Conservation (phyloP, 495 filamentous ascomycete species). For the Podospora tetraspora region DNA sequence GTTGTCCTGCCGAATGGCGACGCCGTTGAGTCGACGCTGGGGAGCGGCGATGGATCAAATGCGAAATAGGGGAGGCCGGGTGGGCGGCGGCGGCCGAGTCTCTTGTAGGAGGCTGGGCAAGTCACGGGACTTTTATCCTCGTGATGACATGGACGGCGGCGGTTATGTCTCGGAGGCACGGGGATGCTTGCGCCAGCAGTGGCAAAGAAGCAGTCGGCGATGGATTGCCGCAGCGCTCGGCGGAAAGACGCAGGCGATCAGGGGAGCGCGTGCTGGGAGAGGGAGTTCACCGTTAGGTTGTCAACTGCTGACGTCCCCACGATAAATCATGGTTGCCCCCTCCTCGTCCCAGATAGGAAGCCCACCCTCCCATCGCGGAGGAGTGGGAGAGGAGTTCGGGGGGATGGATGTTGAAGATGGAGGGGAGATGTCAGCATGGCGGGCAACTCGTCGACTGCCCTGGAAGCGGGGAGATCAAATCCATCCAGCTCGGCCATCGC, state of each 20-base stretch:
- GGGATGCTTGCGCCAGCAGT: not conserved
- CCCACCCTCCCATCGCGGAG: slow-evolving; percentile 4
- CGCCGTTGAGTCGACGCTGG: not conserved
- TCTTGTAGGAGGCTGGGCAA: not conserved
- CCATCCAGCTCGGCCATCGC: not conserved
- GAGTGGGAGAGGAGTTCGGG: not conserved
- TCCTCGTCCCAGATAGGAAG: slow-evolving; percentile 5
- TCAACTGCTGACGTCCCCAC: slow-evolving; percentile 9
- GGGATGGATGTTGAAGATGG: not conserved
- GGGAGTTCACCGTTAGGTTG: not conserved
- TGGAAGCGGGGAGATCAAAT: not conserved
- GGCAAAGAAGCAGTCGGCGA: not conserved
- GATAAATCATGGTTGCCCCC: slow-evolving; percentile 1
- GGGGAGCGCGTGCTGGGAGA: not conserved
- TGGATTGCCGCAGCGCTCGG: not conserved
- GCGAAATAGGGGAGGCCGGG: not conserved
- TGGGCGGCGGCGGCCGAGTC: not conserved
- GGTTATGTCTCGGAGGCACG: not conserved
- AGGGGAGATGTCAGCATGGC: not conserved
- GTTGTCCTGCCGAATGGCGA: not conserved
- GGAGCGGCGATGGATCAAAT: not conserved
- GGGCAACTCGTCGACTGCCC: not conserved
- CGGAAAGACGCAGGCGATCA: not conserved
- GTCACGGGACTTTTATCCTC: not conserved
- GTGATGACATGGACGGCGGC: not conserved